Evolutionary conservation across 345 rosid genomes (phyloP).

Genomic region (Trapa bicornis): DNA sequence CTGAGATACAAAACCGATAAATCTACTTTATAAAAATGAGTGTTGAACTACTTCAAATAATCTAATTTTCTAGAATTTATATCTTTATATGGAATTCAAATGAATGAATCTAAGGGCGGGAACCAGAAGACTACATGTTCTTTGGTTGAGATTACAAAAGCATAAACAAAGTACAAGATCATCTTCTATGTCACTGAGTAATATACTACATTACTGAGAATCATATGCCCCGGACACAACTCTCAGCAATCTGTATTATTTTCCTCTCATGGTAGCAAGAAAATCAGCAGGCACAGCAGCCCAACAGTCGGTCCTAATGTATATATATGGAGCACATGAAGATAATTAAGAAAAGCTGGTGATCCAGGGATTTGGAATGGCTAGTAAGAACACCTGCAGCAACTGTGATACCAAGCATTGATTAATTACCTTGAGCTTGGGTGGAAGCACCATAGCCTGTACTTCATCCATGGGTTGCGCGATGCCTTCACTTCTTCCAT

Average conservation of each 20-base stretch:
- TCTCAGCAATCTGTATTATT: neutral
- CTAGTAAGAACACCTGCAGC: neutral
- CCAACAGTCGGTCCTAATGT: neutral
- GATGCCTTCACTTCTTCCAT: constrained; percentile 9
- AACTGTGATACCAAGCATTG: neutral
- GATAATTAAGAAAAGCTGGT: neutral
- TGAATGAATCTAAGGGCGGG: too few relatives aligned
- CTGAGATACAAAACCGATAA: too few relatives aligned
- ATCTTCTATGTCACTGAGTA: neutral
- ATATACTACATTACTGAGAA: neutral
- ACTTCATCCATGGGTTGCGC: constrained; percentile 8
- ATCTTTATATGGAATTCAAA: too few relatives aligned
- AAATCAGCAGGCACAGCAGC: neutral
- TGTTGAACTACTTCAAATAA: too few relatives aligned
- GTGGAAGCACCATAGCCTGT: constrained; percentile 29
- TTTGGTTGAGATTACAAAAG: too few relatives aligned
- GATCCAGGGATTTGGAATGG: neutral
- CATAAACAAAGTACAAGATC: too few relatives aligned
- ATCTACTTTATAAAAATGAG: too few relatives aligned
- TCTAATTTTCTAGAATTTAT: too few relatives aligned
- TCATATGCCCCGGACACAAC: neutral
- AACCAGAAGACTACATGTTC: too few relatives aligned
- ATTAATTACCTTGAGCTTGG: neutral
- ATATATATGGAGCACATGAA: neutral
- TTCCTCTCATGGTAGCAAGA: neutral